Percentiles rank a stretch among this genome's conserved stretches.
Conservation (phyloP, 352 stramenopile genomes). For the Pythium sp. region DNA sequence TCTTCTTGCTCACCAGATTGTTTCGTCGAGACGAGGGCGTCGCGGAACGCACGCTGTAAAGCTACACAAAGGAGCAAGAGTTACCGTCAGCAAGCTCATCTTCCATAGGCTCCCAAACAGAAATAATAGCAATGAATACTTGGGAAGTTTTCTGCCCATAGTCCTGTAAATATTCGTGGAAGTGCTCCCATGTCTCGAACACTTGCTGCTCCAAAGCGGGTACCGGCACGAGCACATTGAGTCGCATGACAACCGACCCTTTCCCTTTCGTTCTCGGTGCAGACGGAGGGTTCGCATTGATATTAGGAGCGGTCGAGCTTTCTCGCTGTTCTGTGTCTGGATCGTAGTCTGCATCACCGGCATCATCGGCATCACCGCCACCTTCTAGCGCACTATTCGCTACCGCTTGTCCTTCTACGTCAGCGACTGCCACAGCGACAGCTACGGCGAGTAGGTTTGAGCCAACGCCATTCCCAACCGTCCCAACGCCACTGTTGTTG, state of each 20-base stretch:
- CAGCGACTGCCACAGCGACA: not conserved
- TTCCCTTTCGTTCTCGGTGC: not conserved
- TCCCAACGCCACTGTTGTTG: not conserved
- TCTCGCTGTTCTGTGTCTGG: not conserved
- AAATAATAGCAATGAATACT: not conserved
- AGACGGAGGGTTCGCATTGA: not conserved
- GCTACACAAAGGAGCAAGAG: constrained; percentile 9
- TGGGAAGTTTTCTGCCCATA: constrained; percentile 28
- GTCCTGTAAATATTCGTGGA: constrained; percentile 20
- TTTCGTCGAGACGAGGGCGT: constrained; percentile 28
- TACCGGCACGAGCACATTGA: constrained; percentile 21
- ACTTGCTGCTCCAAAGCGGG: constrained; percentile 20
- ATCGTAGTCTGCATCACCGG: not conserved
- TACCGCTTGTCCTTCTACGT: not conserved
- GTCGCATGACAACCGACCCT: constrained; percentile 19
- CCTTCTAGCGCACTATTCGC: not conserved
- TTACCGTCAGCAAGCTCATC: not conserved
- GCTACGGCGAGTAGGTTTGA: not conserved
- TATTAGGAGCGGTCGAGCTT: not conserved
- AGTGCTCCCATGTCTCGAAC: constrained; percentile 31
- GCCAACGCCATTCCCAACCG: not conserved
- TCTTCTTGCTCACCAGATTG: constrained; percentile 22
- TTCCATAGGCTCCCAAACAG: too few relatives aligned
- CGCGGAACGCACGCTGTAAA: constrained; percentile 31
- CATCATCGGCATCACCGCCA: not conserved